A percentile compares a stretch with the other conserved stretches of the same genome.
These are phyloP conservation scores for Gastrolobium villosum DNA, from an alignment of 306 rosid species.

Conservation along the genomic window DNA sequence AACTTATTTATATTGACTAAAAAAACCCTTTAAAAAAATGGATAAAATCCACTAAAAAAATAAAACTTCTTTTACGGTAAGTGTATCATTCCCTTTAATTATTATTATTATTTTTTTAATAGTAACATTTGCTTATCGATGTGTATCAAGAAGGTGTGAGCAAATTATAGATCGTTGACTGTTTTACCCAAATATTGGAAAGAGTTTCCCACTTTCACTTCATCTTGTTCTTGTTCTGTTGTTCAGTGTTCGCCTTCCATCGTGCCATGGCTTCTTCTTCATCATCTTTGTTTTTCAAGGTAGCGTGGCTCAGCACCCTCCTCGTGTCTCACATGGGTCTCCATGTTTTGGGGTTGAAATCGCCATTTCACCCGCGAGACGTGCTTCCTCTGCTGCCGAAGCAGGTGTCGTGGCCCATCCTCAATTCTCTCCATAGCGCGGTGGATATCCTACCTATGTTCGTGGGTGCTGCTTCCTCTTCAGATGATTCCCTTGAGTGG, in stretches of 20 bases:
- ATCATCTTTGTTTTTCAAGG: constrained; percentile 14
- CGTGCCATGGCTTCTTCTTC: constrained; percentile 45
- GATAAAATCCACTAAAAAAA: too few species aligned
- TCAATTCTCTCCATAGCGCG: constrained; percentile 75
- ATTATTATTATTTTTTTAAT: too few species aligned
- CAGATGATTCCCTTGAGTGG: constrained; percentile 56
- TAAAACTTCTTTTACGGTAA: too few species aligned
- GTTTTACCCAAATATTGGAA: neutral
- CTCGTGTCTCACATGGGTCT: neutral
- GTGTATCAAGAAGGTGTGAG: neutral
- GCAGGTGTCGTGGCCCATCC: constrained; percentile 82
- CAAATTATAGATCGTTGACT: neutral
- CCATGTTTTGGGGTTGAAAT: constrained; percentile 38
- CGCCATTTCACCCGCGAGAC: constrained; percentile 71
- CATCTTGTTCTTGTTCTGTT: too few species aligned
- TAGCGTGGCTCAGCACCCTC: constrained; percentile 21
- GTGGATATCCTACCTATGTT: constrained; percentile 83
- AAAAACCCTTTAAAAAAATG: too few species aligned
- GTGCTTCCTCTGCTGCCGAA: constrained; percentile 84
- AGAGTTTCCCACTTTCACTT: neutral
- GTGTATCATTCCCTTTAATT: too few species aligned
- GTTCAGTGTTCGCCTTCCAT: neutral
- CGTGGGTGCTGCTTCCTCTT: constrained; percentile 82
- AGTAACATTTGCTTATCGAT: too few species aligned
- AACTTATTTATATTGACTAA: too few species aligned